Evolutionary conservation across 345 rosid genomes (phyloP), one percentile per base, ranked within the genome.

Genomic region (Turritis glabra): DNA sequence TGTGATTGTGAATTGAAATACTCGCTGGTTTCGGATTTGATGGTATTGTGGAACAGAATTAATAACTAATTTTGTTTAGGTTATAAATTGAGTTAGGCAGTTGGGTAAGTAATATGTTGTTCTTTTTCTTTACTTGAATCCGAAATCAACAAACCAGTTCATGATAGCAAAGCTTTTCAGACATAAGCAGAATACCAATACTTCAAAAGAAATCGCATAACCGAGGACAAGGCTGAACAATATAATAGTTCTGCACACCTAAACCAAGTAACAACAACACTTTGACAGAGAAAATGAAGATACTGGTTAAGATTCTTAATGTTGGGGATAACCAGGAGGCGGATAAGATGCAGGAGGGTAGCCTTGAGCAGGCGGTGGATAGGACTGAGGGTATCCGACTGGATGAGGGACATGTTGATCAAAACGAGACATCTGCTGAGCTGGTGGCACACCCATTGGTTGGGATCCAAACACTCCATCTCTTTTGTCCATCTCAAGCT

Each of bases 401-500:
- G 79, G 50, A 22, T 90, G 90, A 67, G 89, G 87, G 55, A 67
- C n/a, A 19, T 81, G 82, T 63, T 82, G 88, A 72, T 88, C 84
- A 25, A 86, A 58, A 9, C 90, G 83, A 2, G 92, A 88, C 97
- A 90, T 87, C 54, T 89, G 89, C 74, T 87, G 93, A 66, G 78
- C 32, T 1, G 86, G 83, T 44, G 92, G 97, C 18, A 83, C 86
- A 0, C 66, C 79, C 97, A 85, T 88, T 60, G 85, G 81, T 26
- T 61, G 88, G 51, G 81, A 81, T 71, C 86, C 87, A 52, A 81
- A 79, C 60, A 81, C 79, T 1, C 89, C 87, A 21, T 87, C 92
- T 77, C 95, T 79, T 79, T 85, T 86, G 78, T 89, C 97, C 91
- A 91, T 83, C 79, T 91, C 97, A 64, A 89, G 37, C 82, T 87